Conservation (phyloP, 176 grass and related monocot species). For the Aechmea fasciata region DNA sequence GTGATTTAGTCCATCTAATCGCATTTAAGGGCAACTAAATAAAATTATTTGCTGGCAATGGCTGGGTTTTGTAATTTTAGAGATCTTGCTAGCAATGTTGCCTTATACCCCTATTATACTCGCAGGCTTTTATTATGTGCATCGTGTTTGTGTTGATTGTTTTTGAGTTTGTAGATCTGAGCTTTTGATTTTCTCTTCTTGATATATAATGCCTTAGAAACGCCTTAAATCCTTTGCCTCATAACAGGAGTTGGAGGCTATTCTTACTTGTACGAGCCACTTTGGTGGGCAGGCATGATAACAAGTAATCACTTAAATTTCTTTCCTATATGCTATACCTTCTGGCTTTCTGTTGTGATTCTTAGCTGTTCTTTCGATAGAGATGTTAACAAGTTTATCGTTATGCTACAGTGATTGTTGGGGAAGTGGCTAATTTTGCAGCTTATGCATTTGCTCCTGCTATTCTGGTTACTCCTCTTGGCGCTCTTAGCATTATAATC, state of each 20-base stretch:
- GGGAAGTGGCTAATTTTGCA: conserved; percentile 81
- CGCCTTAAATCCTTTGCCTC: background rate
- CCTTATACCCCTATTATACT: too few species aligned
- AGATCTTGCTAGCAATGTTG: too few species aligned
- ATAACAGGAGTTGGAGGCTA: conserved; percentile 57
- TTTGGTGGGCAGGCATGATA: conserved; percentile 83
- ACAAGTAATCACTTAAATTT: conserved; percentile 32
- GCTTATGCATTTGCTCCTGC: conserved; percentile 85
- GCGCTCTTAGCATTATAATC: conserved; percentile 84
- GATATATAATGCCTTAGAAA: background rate
- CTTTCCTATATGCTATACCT: background rate
- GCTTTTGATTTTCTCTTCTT: background rate
- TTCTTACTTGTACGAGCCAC: conserved; percentile 60
- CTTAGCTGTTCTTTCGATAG: background rate
- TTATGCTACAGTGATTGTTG: conserved; percentile 58
- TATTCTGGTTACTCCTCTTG: conserved; percentile 88
- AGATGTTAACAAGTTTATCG: background rate
- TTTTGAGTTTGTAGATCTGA: background rate
- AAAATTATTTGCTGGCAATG: too few species aligned
- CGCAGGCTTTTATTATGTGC: too few species aligned
- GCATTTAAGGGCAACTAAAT: too few species aligned
- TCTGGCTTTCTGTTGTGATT: background rate
- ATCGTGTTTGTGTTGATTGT: background rate
- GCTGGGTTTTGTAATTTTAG: too few species aligned
- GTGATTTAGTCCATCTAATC: too few species aligned